Conservation (phyloP, 805 yeast genomes). For the Blastobotrys attinorum region DNA sequence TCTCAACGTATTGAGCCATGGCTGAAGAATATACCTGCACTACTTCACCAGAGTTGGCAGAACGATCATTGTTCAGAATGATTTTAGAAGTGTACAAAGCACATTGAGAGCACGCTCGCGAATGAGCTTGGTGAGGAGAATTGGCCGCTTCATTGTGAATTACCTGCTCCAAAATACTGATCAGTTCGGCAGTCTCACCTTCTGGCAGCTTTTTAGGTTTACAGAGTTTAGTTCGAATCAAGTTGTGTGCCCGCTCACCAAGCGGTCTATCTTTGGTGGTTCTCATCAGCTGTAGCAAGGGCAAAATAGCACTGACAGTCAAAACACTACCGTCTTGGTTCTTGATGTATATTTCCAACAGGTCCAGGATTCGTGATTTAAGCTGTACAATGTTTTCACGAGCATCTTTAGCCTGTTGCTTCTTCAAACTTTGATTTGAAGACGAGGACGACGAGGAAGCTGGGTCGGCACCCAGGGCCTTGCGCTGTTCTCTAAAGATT, state of each 20-base stretch:
- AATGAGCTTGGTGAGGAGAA: slow-evolving; percentile 41
- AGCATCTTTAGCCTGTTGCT: slow-evolving; percentile 69
- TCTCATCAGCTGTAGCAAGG: slow-evolving; percentile 52
- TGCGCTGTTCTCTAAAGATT: slow-evolving; percentile 77
- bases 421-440: slow-evolving; percentile 27
- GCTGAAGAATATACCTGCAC: slow-evolving; percentile 49
- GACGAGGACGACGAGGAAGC: slow-evolving; percentile 8
- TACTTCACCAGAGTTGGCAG: slow-evolving; percentile 33
- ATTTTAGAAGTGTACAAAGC: slow-evolving; percentile 59
- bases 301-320: slow-evolving; percentile 40
- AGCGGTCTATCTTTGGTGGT: slow-evolving; percentile 61
- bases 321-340: slow-evolving; percentile 24
- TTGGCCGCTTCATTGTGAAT: slow-evolving; percentile 33
- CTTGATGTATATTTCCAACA: slow-evolving; percentile 57
- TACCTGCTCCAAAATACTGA: slow-evolving; percentile 22
- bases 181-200: slow-evolving; percentile 17
- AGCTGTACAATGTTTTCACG: slow-evolving; percentile 70
- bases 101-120: slow-evolving; percentile 54
- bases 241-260: slow-evolving; percentile 68
- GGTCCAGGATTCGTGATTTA: slow-evolving; percentile 70
- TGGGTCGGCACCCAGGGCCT: slow-evolving; percentile 54
- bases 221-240: slow-evolving; percentile 53
- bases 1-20: slow-evolving; percentile 53
- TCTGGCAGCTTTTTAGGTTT: slow-evolving; percentile 33
- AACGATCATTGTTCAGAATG: slow-evolving; percentile 37